A percentile compares a stretch with the other conserved stretches of the same genome.
phyloP scores from a whole-genome alignment of 257 asterid genomes.

The Petrea volubilis region DNA sequence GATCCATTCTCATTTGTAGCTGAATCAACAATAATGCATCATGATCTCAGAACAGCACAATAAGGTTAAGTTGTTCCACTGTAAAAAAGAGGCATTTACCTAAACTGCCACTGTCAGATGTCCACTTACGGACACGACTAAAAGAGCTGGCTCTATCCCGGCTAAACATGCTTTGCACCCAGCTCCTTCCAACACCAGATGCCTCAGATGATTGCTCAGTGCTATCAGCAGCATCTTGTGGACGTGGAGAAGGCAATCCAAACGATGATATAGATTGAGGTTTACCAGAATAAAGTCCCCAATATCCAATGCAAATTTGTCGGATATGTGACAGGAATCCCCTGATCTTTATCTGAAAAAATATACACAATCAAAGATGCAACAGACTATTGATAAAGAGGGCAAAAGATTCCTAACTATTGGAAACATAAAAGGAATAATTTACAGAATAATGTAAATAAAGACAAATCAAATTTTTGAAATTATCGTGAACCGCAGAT shows the following conservation, averaged over 20 bases:
- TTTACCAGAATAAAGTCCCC: constrained; percentile 83
- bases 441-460: background rate
- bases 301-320: constrained; percentile 77
- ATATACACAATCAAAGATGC: constrained; percentile 18
- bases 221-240: constrained; percentile 66
- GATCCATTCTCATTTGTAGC: constrained; percentile 67
- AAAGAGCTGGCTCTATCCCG: constrained; percentile 81
- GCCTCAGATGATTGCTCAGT: constrained; percentile 81
- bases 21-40: constrained; percentile 28
- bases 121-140: constrained; percentile 63
- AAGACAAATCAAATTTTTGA: background rate
- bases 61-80: constrained; percentile 12
- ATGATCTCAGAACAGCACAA: constrained; percentile 25
- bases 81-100: constrained; percentile 23
- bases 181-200: constrained; percentile 88
- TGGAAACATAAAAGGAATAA: background rate
- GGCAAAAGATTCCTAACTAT: background rate
- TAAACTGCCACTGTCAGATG: constrained; percentile 61
- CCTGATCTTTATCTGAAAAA: constrained; percentile 77
- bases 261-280: constrained; percentile 59
- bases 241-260: constrained; percentile 87
- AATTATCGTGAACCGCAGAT: background rate
- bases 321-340: constrained; percentile 84
- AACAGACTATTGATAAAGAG: constrained; percentile 15
- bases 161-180: constrained; percentile 99